Percentiles rank a stretch among this genome's conserved stretches.
Conservation (phyloP, 176 grass and related monocot species). For the Zea luxurians region DNA sequence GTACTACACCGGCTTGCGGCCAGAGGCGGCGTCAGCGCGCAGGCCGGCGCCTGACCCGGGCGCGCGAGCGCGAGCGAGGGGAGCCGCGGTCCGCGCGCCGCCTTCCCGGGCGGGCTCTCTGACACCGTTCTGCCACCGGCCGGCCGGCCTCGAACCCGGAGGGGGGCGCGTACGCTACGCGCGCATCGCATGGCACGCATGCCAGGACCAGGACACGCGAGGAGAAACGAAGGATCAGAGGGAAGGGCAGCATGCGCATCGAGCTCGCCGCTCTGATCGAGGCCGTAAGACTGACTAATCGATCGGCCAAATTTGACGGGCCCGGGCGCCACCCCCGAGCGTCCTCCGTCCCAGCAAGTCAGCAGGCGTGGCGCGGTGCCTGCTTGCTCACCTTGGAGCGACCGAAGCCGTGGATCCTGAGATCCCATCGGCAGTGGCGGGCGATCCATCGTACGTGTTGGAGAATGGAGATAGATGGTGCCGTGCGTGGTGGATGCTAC, state of each 20-base stretch:
- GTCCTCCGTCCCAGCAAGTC: neutral
- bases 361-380: too few species aligned
- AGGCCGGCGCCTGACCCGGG: conserved; percentile 43
- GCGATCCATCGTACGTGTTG: neutral
- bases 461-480: neutral
- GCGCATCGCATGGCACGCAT: neutral
- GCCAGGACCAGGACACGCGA: neutral
- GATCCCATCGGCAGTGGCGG: neutral
- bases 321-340: neutral
- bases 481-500: neutral
- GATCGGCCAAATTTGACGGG: neutral
- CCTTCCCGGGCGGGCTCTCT: conserved; percentile 28
- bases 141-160: conserved; percentile 3
- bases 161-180: too few species aligned
- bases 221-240: neutral
- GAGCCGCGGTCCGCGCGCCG: conserved; percentile 19
- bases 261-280: neutral
- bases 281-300: neutral
- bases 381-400: neutral
- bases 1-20: neutral
- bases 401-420: neutral
- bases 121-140: conserved; percentile 47
- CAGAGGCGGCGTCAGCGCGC: conserved; percentile 24
- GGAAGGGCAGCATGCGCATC: neutral
- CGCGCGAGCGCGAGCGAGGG: neutral